A percentile compares a stretch with the other conserved stretches of the same genome.
Conservation (phyloP, 1,284 basidiomycete genomes). For the Rhodofomes roseus region DNA sequence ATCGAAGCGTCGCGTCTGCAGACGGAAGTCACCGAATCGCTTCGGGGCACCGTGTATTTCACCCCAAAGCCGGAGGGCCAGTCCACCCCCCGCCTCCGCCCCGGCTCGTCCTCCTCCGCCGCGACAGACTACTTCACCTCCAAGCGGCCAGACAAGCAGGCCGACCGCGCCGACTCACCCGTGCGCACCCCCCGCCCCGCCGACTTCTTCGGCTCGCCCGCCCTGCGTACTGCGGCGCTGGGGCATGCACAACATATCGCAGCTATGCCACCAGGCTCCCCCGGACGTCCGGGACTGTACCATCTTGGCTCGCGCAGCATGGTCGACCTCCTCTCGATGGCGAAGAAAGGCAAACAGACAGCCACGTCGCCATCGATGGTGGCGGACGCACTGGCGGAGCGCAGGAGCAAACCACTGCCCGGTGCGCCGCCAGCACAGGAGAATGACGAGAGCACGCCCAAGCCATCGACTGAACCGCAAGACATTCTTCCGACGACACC, state of each 20-base stretch:
- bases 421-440: constrained; percentile 9
- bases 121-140: constrained; percentile 29
- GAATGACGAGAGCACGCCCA: constrained; percentile 12
- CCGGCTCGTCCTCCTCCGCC: constrained; percentile 8
- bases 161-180: constrained; percentile 10
- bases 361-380: constrained; percentile 15
- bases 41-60: constrained; percentile 17
- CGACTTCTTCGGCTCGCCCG: constrained; percentile 13
- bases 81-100: constrained; percentile 12
- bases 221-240: constrained; percentile 3
- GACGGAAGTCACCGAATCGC: constrained; percentile 8
- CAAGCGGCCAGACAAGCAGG: constrained; percentile 15
- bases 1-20: constrained; percentile 22
- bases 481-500: constrained; percentile 18
- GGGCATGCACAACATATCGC: constrained; percentile 9
- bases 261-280: constrained; percentile 17
- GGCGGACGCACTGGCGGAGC: background rate
- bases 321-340: constrained; percentile 40
- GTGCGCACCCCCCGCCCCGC: constrained; percentile 35
- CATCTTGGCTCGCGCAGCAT: constrained; percentile 60
- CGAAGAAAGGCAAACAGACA: constrained; percentile 28
- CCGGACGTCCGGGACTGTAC: constrained; percentile 47
- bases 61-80: constrained; percentile 16
- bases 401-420: constrained; percentile 5
- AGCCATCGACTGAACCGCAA: constrained; percentile 8